Evolutionary conservation across 2,329 filamentous ascomycete species (phyloP).

Genomic region (Colletotrichum aenigma): DNA sequence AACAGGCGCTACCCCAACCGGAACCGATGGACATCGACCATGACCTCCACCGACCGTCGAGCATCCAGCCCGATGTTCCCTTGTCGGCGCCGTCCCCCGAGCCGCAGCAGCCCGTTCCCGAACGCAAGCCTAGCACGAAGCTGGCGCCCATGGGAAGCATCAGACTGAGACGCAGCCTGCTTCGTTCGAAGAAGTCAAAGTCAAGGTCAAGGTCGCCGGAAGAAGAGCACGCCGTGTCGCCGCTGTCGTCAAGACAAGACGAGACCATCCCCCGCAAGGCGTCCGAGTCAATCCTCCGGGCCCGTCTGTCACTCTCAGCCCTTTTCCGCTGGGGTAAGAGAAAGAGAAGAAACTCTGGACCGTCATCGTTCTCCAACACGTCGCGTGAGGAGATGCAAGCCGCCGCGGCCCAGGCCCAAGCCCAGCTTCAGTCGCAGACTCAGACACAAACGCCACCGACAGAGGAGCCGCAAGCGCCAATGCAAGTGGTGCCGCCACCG

Average conservation of each 20-base stretch:
- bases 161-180: slow-evolving; percentile 35
- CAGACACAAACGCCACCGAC: slow-evolving; percentile 36
- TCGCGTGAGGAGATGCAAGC: slow-evolving; percentile 83
- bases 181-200: slow-evolving; percentile 50
- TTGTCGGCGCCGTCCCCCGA: neutral
- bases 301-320: slow-evolving; percentile 66
- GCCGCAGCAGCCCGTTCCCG: neutral
- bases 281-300: slow-evolving; percentile 57
- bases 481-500: slow-evolving; percentile 51
- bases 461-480: slow-evolving; percentile 35
- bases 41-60: slow-evolving; percentile 52
- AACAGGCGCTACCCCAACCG: neutral
- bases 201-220: slow-evolving; percentile 53
- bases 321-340: slow-evolving; percentile 75
- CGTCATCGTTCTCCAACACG: slow-evolving; percentile 89
- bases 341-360: slow-evolving; percentile 58
- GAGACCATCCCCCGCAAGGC: slow-evolving; percentile 55
- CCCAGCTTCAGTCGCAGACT: slow-evolving; percentile 26
- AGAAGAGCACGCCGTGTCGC: slow-evolving; percentile 38
- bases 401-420: slow-evolving; percentile 22
- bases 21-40: slow-evolving; percentile 19
- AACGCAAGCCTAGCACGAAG: neutral
- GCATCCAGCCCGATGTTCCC: slow-evolving; percentile 40
- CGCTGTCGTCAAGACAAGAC: slow-evolving; percentile 42
- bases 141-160: slow-evolving; percentile 32